Percentiles rank a stretch among this genome's conserved stretches.
Evolutionary conservation across 2,329 filamentous ascomycete species (phyloP).

Genomic region (Drechmeria coniospora): DNA sequence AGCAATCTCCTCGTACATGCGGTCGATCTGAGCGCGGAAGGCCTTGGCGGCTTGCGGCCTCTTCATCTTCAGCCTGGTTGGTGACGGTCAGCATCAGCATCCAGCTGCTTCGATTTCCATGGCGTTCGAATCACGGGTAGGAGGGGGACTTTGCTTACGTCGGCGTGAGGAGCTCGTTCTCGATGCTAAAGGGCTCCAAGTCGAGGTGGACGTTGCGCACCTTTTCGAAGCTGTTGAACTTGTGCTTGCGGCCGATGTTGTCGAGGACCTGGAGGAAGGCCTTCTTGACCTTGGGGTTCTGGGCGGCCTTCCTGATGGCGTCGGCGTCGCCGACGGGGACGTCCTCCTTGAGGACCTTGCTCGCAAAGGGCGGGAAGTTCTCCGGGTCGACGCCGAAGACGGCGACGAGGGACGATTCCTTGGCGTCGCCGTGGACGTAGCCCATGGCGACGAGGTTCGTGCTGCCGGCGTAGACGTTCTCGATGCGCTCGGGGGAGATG

Average conservation of each 20-base stretch:
- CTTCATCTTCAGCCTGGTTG: slow-evolving; percentile 42
- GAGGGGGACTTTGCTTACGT: slow-evolving; percentile 46
- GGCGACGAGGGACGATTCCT: slow-evolving; percentile 67
- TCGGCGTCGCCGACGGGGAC: slow-evolving; percentile 49
- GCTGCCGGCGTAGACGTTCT: slow-evolving; percentile 83
- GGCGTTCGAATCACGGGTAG: not conserved
- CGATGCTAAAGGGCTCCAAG: slow-evolving; percentile 81
- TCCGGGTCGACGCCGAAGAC: slow-evolving; percentile 82
- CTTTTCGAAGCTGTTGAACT: slow-evolving; percentile 84
- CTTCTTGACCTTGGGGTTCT: slow-evolving; percentile 54
- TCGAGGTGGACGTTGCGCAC: slow-evolving; percentile 60
- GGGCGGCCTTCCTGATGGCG: slow-evolving; percentile 50
- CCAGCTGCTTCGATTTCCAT: not conserved
- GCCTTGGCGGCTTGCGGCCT: slow-evolving; percentile 38
- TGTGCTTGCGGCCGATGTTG: slow-evolving; percentile 61
- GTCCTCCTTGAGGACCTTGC: slow-evolving; percentile 54
- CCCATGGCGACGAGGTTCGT: slow-evolving; percentile 62
- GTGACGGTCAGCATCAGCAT: slow-evolving; percentile 5
- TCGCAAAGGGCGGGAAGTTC: slow-evolving; percentile 66
- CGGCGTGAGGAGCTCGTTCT: slow-evolving; percentile 78
- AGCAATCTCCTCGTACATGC: slow-evolving; percentile 40
- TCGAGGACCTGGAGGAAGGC: slow-evolving; percentile 69
- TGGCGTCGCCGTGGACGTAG: slow-evolving; percentile 81
- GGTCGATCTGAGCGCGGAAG: slow-evolving; percentile 36
- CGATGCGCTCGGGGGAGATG: slow-evolving; percentile 90